Evolutionary conservation across 139 green algal genomes (phyloP).

Genomic region (Pedinophyceae sp.): DNA sequence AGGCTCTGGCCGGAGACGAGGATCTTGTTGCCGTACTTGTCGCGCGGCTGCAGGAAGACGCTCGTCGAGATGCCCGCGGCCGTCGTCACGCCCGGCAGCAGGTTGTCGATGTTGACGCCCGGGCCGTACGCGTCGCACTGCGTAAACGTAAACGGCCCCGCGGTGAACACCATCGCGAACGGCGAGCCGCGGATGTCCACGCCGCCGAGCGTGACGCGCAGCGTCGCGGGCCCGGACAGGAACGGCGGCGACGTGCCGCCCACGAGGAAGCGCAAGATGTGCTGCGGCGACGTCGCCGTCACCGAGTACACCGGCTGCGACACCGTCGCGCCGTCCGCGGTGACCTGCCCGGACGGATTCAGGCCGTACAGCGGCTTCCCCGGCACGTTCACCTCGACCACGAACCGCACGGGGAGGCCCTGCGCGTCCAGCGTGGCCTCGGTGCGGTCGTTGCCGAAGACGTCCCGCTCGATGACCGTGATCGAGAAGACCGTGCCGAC

Average conservation of each 20-base stretch:
- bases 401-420: not conserved
- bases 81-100: no score
- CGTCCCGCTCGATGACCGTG: not conserved
- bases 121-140: not conserved
- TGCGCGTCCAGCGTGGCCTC: not conserved
- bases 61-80: no score
- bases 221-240: no score
- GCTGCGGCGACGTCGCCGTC: not conserved
- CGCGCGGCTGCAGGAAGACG: not conserved
- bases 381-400: not conserved
- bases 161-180: not conserved
- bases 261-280: not conserved
- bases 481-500: no score
- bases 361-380: not conserved
- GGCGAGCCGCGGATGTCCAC: not conserved
- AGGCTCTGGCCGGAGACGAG: no score
- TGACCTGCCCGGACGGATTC: not conserved
- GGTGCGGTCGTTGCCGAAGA: not conserved
- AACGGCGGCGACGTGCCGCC: not conserved
- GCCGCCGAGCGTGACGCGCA: not conserved
- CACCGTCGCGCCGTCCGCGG: not conserved
- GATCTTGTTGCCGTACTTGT: not conserved
- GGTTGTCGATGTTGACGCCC: not conserved
- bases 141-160: not conserved
- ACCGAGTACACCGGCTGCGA: not conserved